phyloP scores from a whole-genome alignment of 805 yeast genomes.

The Schwanniomyces occidentalis region DNA sequence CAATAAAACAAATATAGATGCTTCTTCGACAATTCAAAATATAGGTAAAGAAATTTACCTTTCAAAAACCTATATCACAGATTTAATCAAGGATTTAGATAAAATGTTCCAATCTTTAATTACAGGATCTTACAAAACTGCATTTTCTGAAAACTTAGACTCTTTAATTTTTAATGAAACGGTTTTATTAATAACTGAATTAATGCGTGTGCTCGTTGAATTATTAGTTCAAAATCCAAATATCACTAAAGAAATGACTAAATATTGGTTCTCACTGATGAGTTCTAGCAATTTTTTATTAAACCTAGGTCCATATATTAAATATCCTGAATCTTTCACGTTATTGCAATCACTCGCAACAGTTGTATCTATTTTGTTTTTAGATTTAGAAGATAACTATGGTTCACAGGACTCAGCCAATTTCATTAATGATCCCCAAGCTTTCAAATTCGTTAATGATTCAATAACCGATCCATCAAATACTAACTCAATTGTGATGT shows the following conservation, averaged over 20 bases:
- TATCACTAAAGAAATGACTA: constrained; percentile 31
- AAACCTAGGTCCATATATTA: constrained; percentile 25
- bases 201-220: constrained; percentile 40
- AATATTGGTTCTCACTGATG: constrained; percentile 59
- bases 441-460: constrained; percentile 42
- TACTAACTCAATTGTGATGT: constrained; percentile 51
- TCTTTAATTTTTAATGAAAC: constrained; percentile 29
- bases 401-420: constrained; percentile 30
- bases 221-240: constrained; percentile 38
- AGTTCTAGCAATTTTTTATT: constrained; percentile 27
- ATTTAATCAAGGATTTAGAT: constrained; percentile 18
- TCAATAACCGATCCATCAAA: constrained; percentile 35
- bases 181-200: constrained; percentile 31
- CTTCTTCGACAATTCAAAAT: constrained; percentile 31
- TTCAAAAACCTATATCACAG: constrained; percentile 27
- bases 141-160: constrained; percentile 17
- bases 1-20: constrained; percentile 32
- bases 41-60: constrained; percentile 41
- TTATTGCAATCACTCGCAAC: constrained; percentile 49
- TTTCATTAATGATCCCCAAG: constrained; percentile 30
- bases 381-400: constrained; percentile 56
- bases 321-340: constrained; percentile 24
- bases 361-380: constrained; percentile 48
- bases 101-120: constrained; percentile 10
- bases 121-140: constrained; percentile 11